Evolutionary conservation across 805 yeast species (phyloP).

Genomic region (Nakazawaea wyomingensis): DNA sequence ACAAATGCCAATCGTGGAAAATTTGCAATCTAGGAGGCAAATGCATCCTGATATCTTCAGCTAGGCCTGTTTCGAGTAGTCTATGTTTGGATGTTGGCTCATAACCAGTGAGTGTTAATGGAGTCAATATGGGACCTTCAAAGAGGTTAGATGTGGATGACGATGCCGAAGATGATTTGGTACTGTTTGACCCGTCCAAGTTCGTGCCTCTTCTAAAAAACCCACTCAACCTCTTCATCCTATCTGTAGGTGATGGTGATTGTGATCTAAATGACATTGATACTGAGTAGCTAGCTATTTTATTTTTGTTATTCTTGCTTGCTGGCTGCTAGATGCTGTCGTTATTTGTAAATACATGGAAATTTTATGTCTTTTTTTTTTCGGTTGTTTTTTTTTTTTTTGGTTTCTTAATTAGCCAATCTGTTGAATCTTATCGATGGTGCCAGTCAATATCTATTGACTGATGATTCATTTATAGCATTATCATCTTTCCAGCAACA

Average conservation of each 20-base stretch:
- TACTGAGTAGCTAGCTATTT: no score
- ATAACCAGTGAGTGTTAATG: slow-evolving; percentile 59
- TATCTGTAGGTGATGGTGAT: slow-evolving; percentile 3
- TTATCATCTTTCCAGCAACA: no score
- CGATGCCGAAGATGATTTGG: neutral
- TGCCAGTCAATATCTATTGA: no score
- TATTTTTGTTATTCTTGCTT: no score
- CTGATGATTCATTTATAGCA: no score
- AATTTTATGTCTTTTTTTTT: no score
- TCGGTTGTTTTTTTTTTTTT: no score
- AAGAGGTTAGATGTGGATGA: slow-evolving; percentile 7
- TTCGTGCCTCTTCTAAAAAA: slow-evolving; percentile 1
- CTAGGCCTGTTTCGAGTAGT: slow-evolving; percentile 53
- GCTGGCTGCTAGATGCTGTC: no score
- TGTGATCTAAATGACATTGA: slow-evolving; percentile 1
- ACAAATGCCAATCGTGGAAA: slow-evolving; percentile 67
- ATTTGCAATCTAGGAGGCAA: slow-evolving; percentile 79
- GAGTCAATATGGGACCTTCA: slow-evolving; percentile 44
- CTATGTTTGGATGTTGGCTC: slow-evolving; percentile 48
- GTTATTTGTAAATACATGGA: no score
- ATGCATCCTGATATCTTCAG: slow-evolving; percentile 66
- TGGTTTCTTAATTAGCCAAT: no score
- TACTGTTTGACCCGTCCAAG: neutral
- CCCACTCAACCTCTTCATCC: slow-evolving; percentile 1
- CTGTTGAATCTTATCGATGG: no score